Conservation (phyloP, 2,329 filamentous ascomycete species). For the Trichoderma sp. region DNA sequence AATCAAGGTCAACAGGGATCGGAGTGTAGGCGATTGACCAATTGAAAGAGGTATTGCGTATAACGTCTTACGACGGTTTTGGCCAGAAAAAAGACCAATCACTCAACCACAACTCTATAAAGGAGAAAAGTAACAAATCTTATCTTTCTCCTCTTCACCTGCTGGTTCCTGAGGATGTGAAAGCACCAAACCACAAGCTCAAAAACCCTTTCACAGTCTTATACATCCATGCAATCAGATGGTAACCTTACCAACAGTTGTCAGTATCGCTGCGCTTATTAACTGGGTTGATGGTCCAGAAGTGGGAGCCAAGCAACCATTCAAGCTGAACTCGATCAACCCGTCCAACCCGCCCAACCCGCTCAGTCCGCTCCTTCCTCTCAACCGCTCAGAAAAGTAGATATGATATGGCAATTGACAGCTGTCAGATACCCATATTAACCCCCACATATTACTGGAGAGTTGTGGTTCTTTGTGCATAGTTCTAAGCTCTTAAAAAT, state of each 20-base stretch:
- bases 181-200: neutral
- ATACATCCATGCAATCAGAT: neutral
- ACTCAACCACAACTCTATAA: neutral
- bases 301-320: neutral
- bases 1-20: neutral
- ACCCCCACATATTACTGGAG: neutral
- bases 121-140: neutral
- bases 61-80: neutral
- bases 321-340: neutral
- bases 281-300: neutral
- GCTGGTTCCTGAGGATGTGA: neutral
- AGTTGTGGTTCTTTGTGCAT: neutral
- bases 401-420: neutral
- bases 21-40: neutral
- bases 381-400: neutral
- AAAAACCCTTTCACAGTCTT: accelerated
- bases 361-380: neutral
- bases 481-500: neutral
- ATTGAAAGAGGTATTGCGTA: neutral
- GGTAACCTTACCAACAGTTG: neutral
- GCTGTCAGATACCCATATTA: neutral
- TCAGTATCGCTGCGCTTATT: neutral
- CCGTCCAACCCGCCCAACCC: too few relatives aligned
- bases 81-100: neutral
- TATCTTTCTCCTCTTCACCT: neutral